Evolutionary conservation across 2,329 filamentous ascomycete species (phyloP), one percentile per base, ranked within the genome.

Genomic region (Grosmannia penicillata): DNA sequence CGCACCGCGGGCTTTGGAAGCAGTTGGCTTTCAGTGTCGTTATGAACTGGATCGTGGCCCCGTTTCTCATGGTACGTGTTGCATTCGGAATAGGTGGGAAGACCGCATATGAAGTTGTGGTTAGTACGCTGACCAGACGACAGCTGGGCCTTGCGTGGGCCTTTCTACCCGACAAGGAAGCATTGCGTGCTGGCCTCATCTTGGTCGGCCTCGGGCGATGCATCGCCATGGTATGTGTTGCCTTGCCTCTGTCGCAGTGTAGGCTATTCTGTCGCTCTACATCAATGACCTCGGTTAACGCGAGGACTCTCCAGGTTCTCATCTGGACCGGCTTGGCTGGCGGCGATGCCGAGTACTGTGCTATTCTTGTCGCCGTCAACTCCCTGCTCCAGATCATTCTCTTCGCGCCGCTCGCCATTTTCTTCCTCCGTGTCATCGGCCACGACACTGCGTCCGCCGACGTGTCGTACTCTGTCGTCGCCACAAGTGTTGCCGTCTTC

Each of bases 141-240:
- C 33, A 80, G 76, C 63, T 75, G 13, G 75, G 55, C 0, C 61
- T 86, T 1, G 70, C 80, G 0, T 86, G 80, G 74, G 74, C 74
- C 0, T 77, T 76, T 37, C 61, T 79, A 5, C 75, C 73, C 0
- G 74, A 78, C 46, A 60, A 73, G 43, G 54, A 55, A 8, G 66
- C 60, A 6, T 62, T 79, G 10, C 65, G 74, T 2, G 68, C 74
- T 29, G 84, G 83, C 0, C 61, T 91, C 3, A 83, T 91, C 27
- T 71, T 93, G 6, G 85, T 94, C 0, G 85, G 86, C 0, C 62
- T 94, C 1, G 86, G 82, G 6, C 65, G 86, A 37, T 94, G 86
- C 49, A 93, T 93, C 45, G 85, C 84, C 24, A 93, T 93, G 85
- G 83, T 80, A 53, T 42, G 58, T 47, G 13, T 29, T 30, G n/a